Base-by-base conservation (phyloP, 2,329 filamentous ascomycete species). In the Cercospora zeae-maydis region DNA sequence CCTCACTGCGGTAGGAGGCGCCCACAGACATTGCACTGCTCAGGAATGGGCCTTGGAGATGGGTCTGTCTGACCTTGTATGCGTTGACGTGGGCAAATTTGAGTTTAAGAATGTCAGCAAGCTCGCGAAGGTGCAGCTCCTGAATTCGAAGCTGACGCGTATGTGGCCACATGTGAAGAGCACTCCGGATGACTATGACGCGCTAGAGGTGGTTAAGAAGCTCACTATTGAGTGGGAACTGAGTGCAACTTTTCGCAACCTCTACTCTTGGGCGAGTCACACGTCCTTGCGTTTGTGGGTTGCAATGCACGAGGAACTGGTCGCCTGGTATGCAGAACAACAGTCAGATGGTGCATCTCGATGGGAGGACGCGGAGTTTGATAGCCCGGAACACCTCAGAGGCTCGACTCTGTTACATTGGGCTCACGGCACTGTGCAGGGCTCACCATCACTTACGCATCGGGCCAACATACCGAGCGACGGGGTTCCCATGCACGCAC, bases 401-500 rank as follows among this genome's bases (percentile, higher is more conserved):
- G 8, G 3, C 4, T 9, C 31, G 2, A 34, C 8, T 13, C 4
- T 34, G 8, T 13, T 34, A 2, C 31, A 42, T 7, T 42, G 37
- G 37, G 9, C 9, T 16, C n/a, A 10, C 19, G 24, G 39, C 19
- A 45, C 39, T 11, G 16, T 45, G 4, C 21, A 14, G 42, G 10
- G 19, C 31, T 14, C 14, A 13, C 14, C 49, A 52, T 14, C 42
- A n/a, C 13, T 21, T 11, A n/a, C 14, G 5, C 39, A 51, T 16
- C n/a, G 9, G 8, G n/a, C 2, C 37, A 47, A 30, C 24, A n/a
- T n/a, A 27, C 13, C 31, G n/a, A 19, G 39, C 6, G n/a, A 78
- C 84, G 58, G 71, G 83, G 2, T 52, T 2, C 14, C 27, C 5
- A 52, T 10, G 49, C 49, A 33, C 16, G 31, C 7, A 33, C 49